Evolutionary conservation across 345 rosid species (phyloP), one percentile per base, ranked within the genome.

Genomic region (Boechera divaricarpa): DNA sequence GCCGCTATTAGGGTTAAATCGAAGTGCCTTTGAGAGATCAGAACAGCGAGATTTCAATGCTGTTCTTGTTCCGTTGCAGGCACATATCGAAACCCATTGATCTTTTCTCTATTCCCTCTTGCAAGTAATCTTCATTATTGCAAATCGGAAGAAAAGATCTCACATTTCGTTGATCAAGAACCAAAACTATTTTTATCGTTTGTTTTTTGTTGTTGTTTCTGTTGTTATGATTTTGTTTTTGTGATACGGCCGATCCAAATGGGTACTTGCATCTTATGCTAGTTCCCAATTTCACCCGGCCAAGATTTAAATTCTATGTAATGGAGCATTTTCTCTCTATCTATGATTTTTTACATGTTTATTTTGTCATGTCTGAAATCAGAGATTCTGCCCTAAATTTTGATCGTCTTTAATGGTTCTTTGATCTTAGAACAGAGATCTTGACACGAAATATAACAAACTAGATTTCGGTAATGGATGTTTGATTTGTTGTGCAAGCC

Each of bases 261-360:
- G 83, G 69, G 82, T 55, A 67, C 70, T 70, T 36, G 59, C 13
- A 10, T 52, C 21, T 41, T 44, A 38, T 55, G 51, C 48, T 16
- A 33, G 82, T 39, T 67, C 72, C 82, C 77, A 77, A 83, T 83
- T 83, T 83, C 86, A 80, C 86, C 83, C 83, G 86, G 83, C 83
- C 82, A 47, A 83, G 26, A 79, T 54, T 18, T 51, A 24, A 5
- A 55, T 38, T 44, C 10, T 58, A 21, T 67, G 29, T 6, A 7
- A 41, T 60, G 54, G 80, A 42, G 75, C 58, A 61, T 36, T 53
- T 57, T 76, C 70, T 69, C 2, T 1, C 1, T 0, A 0, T 26
- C 0, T 6, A 42, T 16, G 29, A 16, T 13, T 62, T 69, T 29
- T 15, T 35, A 69, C 75, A 44, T 54, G 65, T 53, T 69, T 61